phyloP scores from a whole-genome alignment of 805 yeast genomes.

The Wickerhamiella spandovensis region DNA sequence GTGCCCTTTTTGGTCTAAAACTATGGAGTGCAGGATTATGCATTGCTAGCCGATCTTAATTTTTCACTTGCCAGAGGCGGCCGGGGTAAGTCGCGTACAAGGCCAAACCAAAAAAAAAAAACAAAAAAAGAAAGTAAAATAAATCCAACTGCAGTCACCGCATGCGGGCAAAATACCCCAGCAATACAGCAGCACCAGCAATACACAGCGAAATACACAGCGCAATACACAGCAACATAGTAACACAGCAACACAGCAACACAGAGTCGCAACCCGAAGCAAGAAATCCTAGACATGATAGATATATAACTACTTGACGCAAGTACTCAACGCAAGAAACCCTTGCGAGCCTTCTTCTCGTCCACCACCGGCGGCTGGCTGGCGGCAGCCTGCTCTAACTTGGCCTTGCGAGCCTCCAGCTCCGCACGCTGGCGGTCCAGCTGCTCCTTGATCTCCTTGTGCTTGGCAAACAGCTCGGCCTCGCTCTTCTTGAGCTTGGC shows the following conservation, averaged over 20 bases:
- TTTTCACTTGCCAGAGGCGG: too few relatives aligned
- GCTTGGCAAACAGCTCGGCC: constrained; percentile 88
- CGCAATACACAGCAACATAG: too few relatives aligned
- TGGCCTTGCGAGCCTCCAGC: constrained; percentile 80
- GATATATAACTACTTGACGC: background rate
- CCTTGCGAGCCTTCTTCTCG: constrained; percentile 8
- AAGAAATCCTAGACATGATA: background rate
- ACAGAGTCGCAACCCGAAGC: too few relatives aligned
- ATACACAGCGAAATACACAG: too few relatives aligned
- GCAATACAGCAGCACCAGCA: too few relatives aligned
- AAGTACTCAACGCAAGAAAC: background rate
- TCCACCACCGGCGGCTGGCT: constrained; percentile 6
- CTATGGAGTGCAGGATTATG: background rate
- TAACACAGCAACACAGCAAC: too few relatives aligned
- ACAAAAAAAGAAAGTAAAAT: too few relatives aligned
- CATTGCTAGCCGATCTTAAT: background rate
- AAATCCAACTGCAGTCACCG: too few relatives aligned
- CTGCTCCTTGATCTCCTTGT: constrained; percentile 94
- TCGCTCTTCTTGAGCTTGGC: constrained; percentile 93
- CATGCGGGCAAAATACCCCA: too few relatives aligned
- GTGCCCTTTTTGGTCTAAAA: background rate
- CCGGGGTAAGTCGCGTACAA: too few relatives aligned
- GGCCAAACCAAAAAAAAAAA: too few relatives aligned
- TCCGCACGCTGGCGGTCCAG: constrained; percentile 75
- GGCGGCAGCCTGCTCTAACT: constrained; percentile 30